Evolutionary conservation across 2,329 filamentous ascomycete species (phyloP).

Genomic region (Ophiostoma triangulosporum): DNA sequence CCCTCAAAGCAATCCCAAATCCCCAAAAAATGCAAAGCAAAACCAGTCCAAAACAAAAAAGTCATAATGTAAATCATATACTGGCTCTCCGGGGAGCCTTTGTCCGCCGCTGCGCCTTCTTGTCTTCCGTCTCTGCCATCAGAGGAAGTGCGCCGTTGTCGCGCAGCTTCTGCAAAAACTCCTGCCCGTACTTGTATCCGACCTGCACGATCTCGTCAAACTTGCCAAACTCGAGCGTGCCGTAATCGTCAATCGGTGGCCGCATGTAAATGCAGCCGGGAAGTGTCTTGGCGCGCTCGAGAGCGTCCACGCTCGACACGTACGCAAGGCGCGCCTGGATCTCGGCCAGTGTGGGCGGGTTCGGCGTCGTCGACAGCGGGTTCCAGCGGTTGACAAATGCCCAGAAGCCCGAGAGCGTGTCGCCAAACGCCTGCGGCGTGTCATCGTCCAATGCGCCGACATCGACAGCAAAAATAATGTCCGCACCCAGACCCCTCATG

Average conservation of each 20-base stretch:
- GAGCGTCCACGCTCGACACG: constrained; percentile 83
- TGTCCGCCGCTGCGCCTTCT: constrained; percentile 61
- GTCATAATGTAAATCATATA: constrained; percentile 33
- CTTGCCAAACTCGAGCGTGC: constrained; percentile 89
- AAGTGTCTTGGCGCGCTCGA: constrained; percentile 84
- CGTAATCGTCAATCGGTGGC: constrained; percentile 84
- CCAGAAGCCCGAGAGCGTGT: constrained; percentile 91
- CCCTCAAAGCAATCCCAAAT: not conserved
- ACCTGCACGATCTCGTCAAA: constrained; percentile 94
- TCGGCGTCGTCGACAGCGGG: constrained; percentile 75
- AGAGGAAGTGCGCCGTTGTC: constrained; percentile 63
- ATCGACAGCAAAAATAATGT: constrained; percentile 90
- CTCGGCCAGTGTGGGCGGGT: constrained; percentile 87
- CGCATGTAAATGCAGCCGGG: constrained; percentile 93
- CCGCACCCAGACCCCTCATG: constrained; percentile 88
- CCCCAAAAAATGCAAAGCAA: not conserved
- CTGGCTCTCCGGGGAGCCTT: constrained; percentile 70
- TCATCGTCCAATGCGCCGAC: constrained; percentile 88
- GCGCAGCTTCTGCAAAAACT: constrained; percentile 63
- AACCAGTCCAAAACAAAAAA: not conserved
- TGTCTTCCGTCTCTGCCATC: constrained; percentile 60
- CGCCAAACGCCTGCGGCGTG: constrained; percentile 82
- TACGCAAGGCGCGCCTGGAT: constrained; percentile 93
- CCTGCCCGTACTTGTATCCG: constrained; percentile 74
- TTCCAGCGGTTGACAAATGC: constrained; percentile 94